Base-by-base conservation (phyloP, 2,329 filamentous ascomycete species). In the Phialophora tarda region DNA sequence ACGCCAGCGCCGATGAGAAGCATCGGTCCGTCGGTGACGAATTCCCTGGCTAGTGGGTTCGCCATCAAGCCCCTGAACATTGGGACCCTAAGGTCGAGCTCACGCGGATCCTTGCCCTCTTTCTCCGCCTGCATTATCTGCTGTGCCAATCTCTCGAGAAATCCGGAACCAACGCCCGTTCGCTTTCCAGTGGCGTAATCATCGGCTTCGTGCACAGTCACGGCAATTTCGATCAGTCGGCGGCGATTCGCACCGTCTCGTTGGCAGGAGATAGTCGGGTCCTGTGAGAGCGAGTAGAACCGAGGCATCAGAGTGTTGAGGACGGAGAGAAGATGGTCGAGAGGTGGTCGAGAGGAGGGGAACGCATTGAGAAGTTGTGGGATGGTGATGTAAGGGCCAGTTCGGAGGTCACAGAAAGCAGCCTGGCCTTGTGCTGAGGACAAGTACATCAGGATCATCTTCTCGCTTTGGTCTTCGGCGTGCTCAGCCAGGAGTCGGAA, bases 41-140 rank as follows among this genome's bases (percentile, higher is more conserved):
- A 99, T 75, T 97, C 89, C 75, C 89, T 90, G 11, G 93, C 95
- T 1, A 99, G 85, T 0, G 95, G 95, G 78, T 99, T 99, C 68
- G 93, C 89, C 95, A 99, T 99, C 51, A 99, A 84, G 0, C 95
- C 95, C 75, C 96, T 93, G 86, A 99, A 99, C 92, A 99, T 97
- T 73, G 95, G 95, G 4, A 98, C 83, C 72, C 91, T 88, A 17
- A 98, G 76, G 71, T 92, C 86, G 2, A 87, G 80, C 6, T 79
- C 76, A 26, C 81, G 74, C 34, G 76, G 79, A 65, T 83, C 80
- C 38, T 81, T 76, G 55, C 89, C 90, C 1, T 83, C 80, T 38
- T 83, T 80, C 75, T 92, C 87, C 0, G 90, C 88, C 14, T 86
- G 84, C 72, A 94, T 85, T 75, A 91, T 91, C 71, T 85, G 84